Evolutionary conservation across 495 filamentous ascomycete genomes (phyloP).

Genomic region (Hypoxylon fuscum): DNA sequence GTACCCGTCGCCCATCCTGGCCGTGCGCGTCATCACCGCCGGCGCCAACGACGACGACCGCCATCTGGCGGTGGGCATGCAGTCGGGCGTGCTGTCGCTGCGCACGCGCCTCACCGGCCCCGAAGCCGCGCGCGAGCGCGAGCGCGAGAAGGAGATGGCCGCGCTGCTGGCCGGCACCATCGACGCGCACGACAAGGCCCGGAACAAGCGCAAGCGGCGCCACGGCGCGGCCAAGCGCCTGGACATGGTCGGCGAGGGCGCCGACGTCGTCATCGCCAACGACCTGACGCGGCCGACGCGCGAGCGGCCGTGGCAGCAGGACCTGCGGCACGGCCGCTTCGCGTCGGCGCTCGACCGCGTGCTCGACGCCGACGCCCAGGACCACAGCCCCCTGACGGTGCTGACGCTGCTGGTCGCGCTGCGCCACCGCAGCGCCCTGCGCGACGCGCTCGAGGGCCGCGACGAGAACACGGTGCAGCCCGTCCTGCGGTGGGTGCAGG

Average conservation of each 20-base stretch:
- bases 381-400: slow-evolving; percentile 65
- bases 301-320: slow-evolving; percentile 78
- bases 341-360: slow-evolving; percentile 79
- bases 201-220: slow-evolving; percentile 72
- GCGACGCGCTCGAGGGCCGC: slow-evolving; percentile 80
- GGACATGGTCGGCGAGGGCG: slow-evolving; percentile 85
- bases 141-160: slow-evolving; percentile 85
- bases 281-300: slow-evolving; percentile 61
- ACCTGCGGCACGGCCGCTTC: slow-evolving; percentile 82
- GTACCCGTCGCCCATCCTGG: slow-evolving; percentile 88
- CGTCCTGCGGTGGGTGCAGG: slow-evolving; percentile 82
- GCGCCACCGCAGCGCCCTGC: slow-evolving; percentile 85
- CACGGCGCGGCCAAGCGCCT: slow-evolving; percentile 77
- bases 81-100: slow-evolving; percentile 87
- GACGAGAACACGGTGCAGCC: slow-evolving; percentile 85
- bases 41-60: slow-evolving; percentile 76
- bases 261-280: slow-evolving; percentile 84
- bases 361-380: slow-evolving; percentile 56
- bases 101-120: slow-evolving; percentile 85
- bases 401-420: slow-evolving; percentile 85
- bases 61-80: slow-evolving; percentile 93
- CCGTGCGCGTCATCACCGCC: slow-evolving; percentile 75
- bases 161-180: slow-evolving; percentile 81
- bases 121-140: slow-evolving; percentile 72
- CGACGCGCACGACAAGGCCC: slow-evolving; percentile 71